These are phyloP conservation scores for Phanerochaete carnosa DNA, from an alignment of 768 basidiomycete species.

Conservation along the genomic window DNA sequence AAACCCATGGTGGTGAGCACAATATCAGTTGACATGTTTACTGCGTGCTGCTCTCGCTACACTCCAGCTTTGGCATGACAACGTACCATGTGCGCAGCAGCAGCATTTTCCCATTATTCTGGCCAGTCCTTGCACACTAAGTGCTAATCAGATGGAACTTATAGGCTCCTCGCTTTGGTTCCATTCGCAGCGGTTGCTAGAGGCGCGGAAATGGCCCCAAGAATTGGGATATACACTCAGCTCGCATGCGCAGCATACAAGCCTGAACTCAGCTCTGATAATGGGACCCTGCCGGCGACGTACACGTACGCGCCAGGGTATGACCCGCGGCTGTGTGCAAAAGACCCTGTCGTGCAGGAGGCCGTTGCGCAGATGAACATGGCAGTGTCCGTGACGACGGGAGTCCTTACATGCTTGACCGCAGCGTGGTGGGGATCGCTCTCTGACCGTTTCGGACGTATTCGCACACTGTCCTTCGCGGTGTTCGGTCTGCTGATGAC, in stretches of 20 bases:
- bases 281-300: background rate
- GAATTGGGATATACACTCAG: constrained; percentile 69
- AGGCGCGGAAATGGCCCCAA: constrained; percentile 61
- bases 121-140: no score
- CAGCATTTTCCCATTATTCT: no score
- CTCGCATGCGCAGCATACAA: constrained; percentile 68
- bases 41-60: background rate
- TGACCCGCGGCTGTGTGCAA: constrained; percentile 41
- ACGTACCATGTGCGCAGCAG: no score
- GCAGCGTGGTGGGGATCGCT: constrained; percentile 87
- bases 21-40: background rate
- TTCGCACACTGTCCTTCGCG: constrained; percentile 57
- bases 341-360: constrained; percentile 74
- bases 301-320: constrained; percentile 1
- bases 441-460: constrained; percentile 78
- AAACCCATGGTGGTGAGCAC: constrained; percentile 65
- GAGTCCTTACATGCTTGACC: constrained; percentile 73
- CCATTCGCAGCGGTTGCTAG: constrained; percentile 55
- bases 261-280: constrained; percentile 41
- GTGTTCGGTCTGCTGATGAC: constrained; percentile 56
- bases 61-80: background rate
- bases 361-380: constrained; percentile 63
- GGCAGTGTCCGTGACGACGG: constrained; percentile 59
- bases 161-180: constrained; percentile 56
- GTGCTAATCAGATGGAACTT: background rate